Percentiles rank a stretch among this genome's conserved stretches.
Evolutionary conservation across 2,329 filamentous ascomycete species (phyloP).

Genomic region (Paecilomyces sp.): DNA sequence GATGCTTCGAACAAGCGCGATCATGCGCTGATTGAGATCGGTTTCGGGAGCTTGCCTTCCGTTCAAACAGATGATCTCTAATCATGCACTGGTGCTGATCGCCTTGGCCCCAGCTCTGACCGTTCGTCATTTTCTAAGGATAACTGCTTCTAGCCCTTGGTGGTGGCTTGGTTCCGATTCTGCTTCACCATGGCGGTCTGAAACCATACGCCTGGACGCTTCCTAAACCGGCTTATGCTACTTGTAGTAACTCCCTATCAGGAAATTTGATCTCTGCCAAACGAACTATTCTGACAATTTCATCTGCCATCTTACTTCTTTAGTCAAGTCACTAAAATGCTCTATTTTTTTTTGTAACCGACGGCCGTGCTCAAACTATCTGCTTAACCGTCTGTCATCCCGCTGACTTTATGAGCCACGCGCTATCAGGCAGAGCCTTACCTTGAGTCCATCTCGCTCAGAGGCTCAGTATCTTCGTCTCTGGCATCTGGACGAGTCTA

Average conservation of each 20-base stretch:
- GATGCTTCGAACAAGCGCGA: not conserved
- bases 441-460: not conserved
- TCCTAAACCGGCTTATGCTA: constrained; percentile 8
- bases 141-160: not conserved
- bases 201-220: constrained; percentile 10
- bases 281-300: not conserved
- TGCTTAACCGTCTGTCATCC: not conserved
- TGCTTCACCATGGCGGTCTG: constrained; percentile 15
- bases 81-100: not conserved
- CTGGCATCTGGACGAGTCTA: not conserved
- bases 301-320: not conserved
- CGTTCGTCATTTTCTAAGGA: not conserved
- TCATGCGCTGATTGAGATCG: not conserved
- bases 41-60: not conserved
- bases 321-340: not conserved
- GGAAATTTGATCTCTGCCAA: not conserved
- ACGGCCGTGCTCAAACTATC: not conserved
- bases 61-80: not conserved
- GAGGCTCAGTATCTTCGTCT: not conserved
- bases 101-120: not conserved
- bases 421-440: not conserved
- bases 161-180: constrained; percentile 3
- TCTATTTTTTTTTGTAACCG: not conserved
- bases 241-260: constrained; percentile 9
- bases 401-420: not conserved